Base-by-base conservation (phyloP, 2,329 filamentous ascomycete species). In the Aphanocladium album region DNA sequence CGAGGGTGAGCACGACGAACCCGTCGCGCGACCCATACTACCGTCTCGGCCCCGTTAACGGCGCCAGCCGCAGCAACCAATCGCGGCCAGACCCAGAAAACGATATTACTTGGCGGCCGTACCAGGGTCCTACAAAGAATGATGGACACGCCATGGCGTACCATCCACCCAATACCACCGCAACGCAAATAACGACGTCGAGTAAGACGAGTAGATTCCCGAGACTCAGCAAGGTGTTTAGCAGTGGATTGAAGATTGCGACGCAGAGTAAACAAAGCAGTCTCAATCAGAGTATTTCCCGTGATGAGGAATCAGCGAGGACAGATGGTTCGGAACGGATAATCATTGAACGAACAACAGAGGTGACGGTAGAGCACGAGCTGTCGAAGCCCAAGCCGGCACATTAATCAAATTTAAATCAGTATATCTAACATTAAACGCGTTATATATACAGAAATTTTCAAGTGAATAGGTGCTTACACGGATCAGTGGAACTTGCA, bases 41-140 rank as follows among this genome's bases (percentile, higher is more conserved):
- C 55, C 30, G 59, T 1, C 63, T 63, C 47, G 62, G 59, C n/a
- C 27, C 50, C 46, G 54, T 62, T 33, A 61, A 54, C 9, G 17
- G 37, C 12, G 11, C 27, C 14, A 35, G n/a, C n/a, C 39, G 23
- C 8, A 5, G 5, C 30, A n/a, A n/a, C n/a, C n/a, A n/a, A n/a
- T 17, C 39, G 9, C 19, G 12, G 6, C 16, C 37, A 21, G 43
- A 47, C 37, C 25, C 17, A 39, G 35, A 4, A n/a, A 47, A 60
- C 43, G 45, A 61, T 35, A 41, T 61, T n/a, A 57, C n/a, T 35
- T 61, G 59, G 59, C 43, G 59, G 6, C 59, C 59, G 35, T 51
- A 56, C 2, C 52, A 50, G 43, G 57, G 49, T 2, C 51, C 43
- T 7, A 43, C 43, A 33, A n/a, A n/a, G n/a, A n/a, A n/a, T n/a